Base-by-base conservation (phyloP, 495 filamentous ascomycete species). In the Letharia lupina region DNA sequence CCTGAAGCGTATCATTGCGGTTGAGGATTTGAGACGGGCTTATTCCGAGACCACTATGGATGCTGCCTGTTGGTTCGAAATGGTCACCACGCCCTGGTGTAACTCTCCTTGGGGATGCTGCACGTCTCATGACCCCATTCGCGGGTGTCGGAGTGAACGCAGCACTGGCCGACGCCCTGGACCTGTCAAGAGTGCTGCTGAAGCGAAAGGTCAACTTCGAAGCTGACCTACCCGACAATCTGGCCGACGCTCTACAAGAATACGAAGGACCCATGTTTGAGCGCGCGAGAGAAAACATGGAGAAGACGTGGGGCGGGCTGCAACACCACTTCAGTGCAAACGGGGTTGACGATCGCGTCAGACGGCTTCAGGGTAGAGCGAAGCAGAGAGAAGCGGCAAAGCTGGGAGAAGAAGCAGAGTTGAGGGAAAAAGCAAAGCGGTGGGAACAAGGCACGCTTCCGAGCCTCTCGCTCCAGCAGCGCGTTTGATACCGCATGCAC, bases 51-150 rank as follows among this genome's bases (percentile, higher is more conserved):
- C 70, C 73, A 18, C 64, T 84, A 2, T 85, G 78, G 67, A 82
- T 79, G 75, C 75, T 87, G 0, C 82, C 83, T 2, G 73, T 81
- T 10, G 84, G 81, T 12, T 58, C 73, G n/a, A 68, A 61, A 11
- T 87, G 84, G 83, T 68, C 76, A 57, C 72, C 76, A 23, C 65
- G 69, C 0, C 62, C 74, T 2, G 78, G 80, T 10, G 73, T 82
- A 8, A 83, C 84, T 4, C 70, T 87, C 8, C 73, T 86, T 31
- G 85, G 84, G 6, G 84, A 87, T 68, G 81, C 86, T 1, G 85
- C 84, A 6, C 84, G 87, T 69, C 67, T 86, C 10, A 85, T 84
- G 83, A 81, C 79, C 2, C 83, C 83, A 0, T 86, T 82, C 70
- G 80, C 79, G 0, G 86, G 85, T 13, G 81, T 81, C 13, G 84